phyloP scores from a whole-genome alignment of 108 stramenopile species.

The Nannochloropsis gaditana region DNA sequence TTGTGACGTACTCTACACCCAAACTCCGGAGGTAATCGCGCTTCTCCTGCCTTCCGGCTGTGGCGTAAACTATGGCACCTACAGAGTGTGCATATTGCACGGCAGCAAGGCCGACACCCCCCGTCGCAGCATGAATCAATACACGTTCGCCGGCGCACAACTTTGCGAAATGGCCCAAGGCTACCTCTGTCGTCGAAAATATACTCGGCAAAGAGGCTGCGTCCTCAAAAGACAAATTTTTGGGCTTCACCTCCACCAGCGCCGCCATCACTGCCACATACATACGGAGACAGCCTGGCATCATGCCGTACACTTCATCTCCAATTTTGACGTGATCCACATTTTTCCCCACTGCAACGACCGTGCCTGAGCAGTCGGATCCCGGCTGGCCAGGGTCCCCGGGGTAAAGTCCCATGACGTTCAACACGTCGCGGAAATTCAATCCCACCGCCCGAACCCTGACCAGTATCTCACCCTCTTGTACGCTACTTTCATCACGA shows the following conservation, averaged over 20 bases:
- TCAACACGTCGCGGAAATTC: constrained; percentile 18
- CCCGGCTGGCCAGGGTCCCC: background rate
- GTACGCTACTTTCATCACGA: constrained; percentile 6
- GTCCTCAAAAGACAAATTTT: constrained; percentile 1
- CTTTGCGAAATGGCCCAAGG: constrained; percentile 17
- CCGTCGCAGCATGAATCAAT: constrained; percentile 11
- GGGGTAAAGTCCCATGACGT: constrained; percentile 19
- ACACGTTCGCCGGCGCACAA: constrained; percentile 14
- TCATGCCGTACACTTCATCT: constrained; percentile 9
- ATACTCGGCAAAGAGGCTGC: constrained; percentile 19
- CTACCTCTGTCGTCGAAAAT: constrained; percentile 16
- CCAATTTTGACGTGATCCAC: constrained; percentile 16
- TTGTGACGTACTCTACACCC: constrained; percentile 1
- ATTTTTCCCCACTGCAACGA: background rate
- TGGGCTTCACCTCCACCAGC: background rate
- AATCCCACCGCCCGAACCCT: constrained; percentile 5
- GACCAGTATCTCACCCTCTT: background rate
- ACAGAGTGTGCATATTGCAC: constrained; percentile 18
- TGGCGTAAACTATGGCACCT: background rate
- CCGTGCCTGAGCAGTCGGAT: constrained; percentile 15
- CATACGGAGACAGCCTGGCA: background rate
- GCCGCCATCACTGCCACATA: constrained; percentile 19
- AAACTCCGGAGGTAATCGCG: constrained; percentile 11
- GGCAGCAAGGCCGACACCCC: background rate
- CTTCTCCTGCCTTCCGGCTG: background rate